Conservation (phyloP, 202 grass and related monocot species). For the Panicum virgatum region DNA sequence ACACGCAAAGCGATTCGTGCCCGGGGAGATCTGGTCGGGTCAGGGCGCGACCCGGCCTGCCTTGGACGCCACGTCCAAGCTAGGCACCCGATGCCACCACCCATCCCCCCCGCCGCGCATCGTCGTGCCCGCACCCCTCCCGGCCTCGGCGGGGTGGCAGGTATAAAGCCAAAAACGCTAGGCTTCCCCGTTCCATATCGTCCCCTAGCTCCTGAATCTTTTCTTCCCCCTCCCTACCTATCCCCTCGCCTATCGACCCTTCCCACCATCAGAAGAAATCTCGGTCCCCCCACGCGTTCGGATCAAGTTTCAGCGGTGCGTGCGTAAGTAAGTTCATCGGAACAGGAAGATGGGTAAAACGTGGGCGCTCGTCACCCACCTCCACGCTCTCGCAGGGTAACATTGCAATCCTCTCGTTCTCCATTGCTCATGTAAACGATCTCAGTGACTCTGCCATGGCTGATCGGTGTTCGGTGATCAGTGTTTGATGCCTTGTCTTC, state of each 20-base stretch:
- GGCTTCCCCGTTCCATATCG: not conserved
- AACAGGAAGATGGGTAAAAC: slow-evolving; percentile 47
- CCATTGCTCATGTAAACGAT: no score
- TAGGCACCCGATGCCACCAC: slow-evolving; percentile 65
- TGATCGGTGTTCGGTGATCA: no score
- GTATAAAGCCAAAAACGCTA: slow-evolving; percentile 41
- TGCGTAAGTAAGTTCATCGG: no score
- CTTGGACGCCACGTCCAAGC: slow-evolving; percentile 57
- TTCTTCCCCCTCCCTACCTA: not conserved
- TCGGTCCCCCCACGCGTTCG: no score
- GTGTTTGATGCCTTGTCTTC: not conserved
- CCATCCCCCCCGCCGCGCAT: not conserved
- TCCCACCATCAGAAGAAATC: not conserved
- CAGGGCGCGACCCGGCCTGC: slow-evolving; percentile 28
- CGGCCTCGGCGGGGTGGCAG: not conserved
- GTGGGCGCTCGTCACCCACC: slow-evolving; percentile 64
- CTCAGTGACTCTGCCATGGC: not conserved
- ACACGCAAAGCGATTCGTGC: slow-evolving; percentile 50
- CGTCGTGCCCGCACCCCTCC: not conserved
- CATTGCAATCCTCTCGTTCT: no score
- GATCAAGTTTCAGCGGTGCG: not conserved
- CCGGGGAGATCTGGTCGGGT: slow-evolving; percentile 32
- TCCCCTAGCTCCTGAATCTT: not conserved
- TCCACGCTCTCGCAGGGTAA: slow-evolving; percentile 79
- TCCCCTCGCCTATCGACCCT: not conserved